Conservation (phyloP, 1,284 basidiomycete species). For the Trichosporon sp. region DNA sequence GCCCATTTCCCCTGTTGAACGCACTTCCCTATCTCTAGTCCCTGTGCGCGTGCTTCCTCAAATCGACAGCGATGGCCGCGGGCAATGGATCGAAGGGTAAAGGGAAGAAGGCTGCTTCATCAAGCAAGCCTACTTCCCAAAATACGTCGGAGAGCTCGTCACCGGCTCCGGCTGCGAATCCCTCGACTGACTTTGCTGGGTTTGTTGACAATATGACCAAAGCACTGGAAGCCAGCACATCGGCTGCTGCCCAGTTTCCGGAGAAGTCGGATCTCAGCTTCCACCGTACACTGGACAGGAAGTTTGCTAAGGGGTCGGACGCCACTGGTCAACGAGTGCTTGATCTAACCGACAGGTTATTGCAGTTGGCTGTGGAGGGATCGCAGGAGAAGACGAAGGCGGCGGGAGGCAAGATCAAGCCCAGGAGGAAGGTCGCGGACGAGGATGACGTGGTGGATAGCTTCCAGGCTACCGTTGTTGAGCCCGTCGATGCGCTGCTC, state of each 20-base stretch:
- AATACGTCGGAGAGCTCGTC: background rate
- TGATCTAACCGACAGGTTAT: slow-evolving; percentile 59
- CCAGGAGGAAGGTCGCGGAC: slow-evolving; percentile 50
- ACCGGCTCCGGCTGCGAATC: background rate
- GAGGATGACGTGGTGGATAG: slow-evolving; percentile 76
- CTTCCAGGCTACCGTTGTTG: slow-evolving; percentile 67
- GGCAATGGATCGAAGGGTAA: background rate
- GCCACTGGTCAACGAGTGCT: slow-evolving; percentile 30
- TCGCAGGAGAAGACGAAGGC: slow-evolving; percentile 44
- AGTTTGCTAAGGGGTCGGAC: slow-evolving; percentile 54
- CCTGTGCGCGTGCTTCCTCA: background rate
- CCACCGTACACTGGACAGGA: slow-evolving; percentile 73
- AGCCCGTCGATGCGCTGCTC: slow-evolving; percentile 74
- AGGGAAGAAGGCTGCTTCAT: background rate
- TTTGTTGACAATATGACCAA: slow-evolving; percentile 36
- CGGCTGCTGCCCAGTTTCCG: slow-evolving; percentile 42
- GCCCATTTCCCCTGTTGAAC: too few relatives aligned
- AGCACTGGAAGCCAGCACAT: slow-evolving; percentile 39
- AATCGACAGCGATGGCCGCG: background rate
- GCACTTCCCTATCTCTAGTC: too few relatives aligned
- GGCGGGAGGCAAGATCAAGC: slow-evolving; percentile 29
- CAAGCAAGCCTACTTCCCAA: background rate
- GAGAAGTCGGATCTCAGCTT: slow-evolving; percentile 63
- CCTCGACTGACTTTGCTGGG: slow-evolving; percentile 22
- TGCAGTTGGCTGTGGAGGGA: slow-evolving; percentile 54